Evolutionary conservation across 495 filamentous ascomycete species (phyloP), one percentile per base, ranked within the genome.

Genomic region (Penicillium cosmopolitanum): DNA sequence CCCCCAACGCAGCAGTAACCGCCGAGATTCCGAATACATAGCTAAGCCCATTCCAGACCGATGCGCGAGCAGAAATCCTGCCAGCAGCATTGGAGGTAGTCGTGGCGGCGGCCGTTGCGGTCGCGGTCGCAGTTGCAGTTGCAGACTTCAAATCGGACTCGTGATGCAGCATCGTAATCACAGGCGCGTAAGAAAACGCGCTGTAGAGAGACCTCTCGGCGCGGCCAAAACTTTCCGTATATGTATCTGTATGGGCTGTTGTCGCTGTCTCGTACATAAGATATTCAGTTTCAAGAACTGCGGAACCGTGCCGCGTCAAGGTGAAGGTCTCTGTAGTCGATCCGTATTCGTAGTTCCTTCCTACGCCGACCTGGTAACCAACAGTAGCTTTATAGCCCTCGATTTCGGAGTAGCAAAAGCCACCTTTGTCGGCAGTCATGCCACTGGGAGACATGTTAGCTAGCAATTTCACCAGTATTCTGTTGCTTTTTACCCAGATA

Each of bases 51-150:
- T 54, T 28, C 54, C 50, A 57, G 18, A 15, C n/a, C 6, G 50
- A 50, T 1, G 31, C 40, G 13, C 50, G 4, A 11, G 21, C 23
- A 46, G n/a, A 25, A 11, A 57, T 10, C 34, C 50, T 57, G 7
- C 43, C 55, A 15, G 60, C 60, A 21, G 55, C 60, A 54, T 62
- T 62, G 11, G 60, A 57, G 10, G 60, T 62, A 7, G 57, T 50
- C 0, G 38, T 28, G 5, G 40, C 47, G 11, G 40, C 11, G 12
- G 31, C 54, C 0, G 25, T 19, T 4, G 28, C 54, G 6, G 33
- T 9, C 0, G 51, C n/a, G 4, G 12, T 52, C 16, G 57, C 38
- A 21, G 33, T 9, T 0, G 51, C n/a, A 13, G 38, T 44, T 47
- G 50, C 42, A 18, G 35, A 40, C 21, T 33, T 10, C 15, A 57